These are phyloP conservation scores for Colletotrichum sp. DNA, from an alignment of 2,329 filamentous ascomycete genomes.

Conservation along the genomic window DNA sequence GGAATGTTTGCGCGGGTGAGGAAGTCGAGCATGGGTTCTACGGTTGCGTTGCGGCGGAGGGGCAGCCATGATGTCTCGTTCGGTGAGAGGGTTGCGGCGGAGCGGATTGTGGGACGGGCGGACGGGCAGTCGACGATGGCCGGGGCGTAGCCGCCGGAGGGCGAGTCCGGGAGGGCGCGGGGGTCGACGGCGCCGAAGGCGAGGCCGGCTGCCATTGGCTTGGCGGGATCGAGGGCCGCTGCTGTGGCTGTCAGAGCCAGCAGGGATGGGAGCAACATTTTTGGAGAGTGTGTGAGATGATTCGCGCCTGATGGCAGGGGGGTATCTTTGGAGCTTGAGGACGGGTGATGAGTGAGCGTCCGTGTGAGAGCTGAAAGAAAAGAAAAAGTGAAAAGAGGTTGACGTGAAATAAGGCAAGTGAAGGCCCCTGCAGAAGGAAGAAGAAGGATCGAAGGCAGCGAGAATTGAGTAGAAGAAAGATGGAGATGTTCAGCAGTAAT, in stretches of 20 bases:
- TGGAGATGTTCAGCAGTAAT: constrained; percentile 3
- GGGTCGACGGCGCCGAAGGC: constrained; percentile 13
- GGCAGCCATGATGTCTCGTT: constrained; percentile 78
- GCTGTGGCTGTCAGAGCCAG: constrained; percentile 24
- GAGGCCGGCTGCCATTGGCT: constrained; percentile 17
- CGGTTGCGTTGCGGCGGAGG: constrained; percentile 73
- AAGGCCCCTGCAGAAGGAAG: neutral
- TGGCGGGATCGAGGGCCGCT: constrained; percentile 28
- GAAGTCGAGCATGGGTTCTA: constrained; percentile 77
- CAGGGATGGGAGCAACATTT: constrained; percentile 12
- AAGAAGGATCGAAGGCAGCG: neutral
- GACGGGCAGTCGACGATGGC: constrained; percentile 70
- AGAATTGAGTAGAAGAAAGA: neutral
- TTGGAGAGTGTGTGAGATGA: neutral
- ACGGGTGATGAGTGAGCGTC: neutral
- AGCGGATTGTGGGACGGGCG: constrained; percentile 71
- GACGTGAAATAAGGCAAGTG: neutral
- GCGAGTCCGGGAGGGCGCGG: constrained; percentile 41
- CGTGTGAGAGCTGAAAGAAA: neutral
- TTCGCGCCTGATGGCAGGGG: neutral
- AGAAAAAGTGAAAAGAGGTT: neutral
- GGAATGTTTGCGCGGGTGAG: constrained; percentile 74
- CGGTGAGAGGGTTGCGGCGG: constrained; percentile 65
- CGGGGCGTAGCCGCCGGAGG: constrained; percentile 73
- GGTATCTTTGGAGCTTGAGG: neutral